phyloP scores from a whole-genome alignment of 768 basidiomycete genomes.

The Termitomyces sp. region DNA sequence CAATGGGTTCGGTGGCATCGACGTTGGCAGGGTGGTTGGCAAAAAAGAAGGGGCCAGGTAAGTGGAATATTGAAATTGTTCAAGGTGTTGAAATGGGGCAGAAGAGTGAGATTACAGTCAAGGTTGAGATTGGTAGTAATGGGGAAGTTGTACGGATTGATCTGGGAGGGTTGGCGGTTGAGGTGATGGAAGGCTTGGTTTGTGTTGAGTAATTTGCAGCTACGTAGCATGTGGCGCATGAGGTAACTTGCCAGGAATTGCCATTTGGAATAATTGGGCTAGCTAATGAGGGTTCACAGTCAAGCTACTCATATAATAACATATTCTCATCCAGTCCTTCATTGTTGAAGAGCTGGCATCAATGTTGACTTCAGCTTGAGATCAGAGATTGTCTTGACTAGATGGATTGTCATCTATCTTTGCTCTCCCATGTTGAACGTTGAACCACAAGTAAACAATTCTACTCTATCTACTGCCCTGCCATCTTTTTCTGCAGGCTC shows the following conservation, averaged over 20 bases:
- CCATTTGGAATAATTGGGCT: neutral
- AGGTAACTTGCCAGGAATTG: neutral
- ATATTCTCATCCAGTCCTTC: neutral
- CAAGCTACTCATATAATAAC: neutral
- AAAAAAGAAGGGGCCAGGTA: constrained; percentile 32
- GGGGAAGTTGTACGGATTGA: constrained; percentile 32
- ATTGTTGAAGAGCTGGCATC: constrained; percentile 31
- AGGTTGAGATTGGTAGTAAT: constrained; percentile 31
- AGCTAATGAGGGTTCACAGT: neutral
- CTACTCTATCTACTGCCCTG: constrained; percentile 10
- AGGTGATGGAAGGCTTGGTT: constrained; percentile 38
- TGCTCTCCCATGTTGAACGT: no score
- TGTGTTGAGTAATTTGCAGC: neutral
- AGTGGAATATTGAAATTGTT: constrained; percentile 34
- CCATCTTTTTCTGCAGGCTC: constrained; percentile 70
- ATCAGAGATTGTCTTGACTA: no score
- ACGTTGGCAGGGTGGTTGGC: constrained; percentile 42
- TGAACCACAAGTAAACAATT: no score
- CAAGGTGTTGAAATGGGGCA: constrained; percentile 49
- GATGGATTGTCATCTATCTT: no score
- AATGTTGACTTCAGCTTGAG: no score
- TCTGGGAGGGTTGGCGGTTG: constrained; percentile 38
- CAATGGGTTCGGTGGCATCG: constrained; percentile 45
- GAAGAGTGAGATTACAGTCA: constrained; percentile 39
- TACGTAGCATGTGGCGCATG: neutral